These are phyloP conservation scores for Vinca minor DNA, from an alignment of 257 asterid species.

Conservation along the genomic window DNA sequence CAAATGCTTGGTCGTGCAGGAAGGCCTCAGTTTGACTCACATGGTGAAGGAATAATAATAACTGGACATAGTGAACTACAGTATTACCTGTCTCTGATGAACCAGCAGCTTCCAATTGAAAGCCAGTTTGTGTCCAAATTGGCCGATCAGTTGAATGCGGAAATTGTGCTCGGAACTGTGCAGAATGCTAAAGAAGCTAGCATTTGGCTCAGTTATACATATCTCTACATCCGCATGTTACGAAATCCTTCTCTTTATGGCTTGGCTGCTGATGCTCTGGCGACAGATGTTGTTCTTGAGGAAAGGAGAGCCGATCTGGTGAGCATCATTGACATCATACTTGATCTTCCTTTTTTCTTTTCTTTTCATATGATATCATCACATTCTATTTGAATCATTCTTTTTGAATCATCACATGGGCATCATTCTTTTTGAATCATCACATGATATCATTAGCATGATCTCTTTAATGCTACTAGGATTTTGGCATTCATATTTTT, in stretches of 20 bases:
- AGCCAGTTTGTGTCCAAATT: constrained; percentile 37
- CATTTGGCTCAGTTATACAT: constrained; percentile 39
- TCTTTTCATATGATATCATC: too few species aligned
- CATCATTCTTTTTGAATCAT: too few species aligned
- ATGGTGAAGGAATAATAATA: constrained; percentile 36
- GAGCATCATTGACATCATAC: constrained; percentile 9
- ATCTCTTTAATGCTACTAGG: not conserved
- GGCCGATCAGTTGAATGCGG: constrained; percentile 44
- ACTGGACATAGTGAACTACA: constrained; percentile 35
- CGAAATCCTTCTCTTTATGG: constrained; percentile 40
- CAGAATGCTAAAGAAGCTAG: constrained; percentile 40
- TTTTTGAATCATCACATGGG: too few species aligned
- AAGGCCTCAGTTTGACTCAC: constrained; percentile 38
- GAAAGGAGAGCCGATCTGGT: constrained; percentile 36
- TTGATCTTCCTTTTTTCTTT: not conserved
- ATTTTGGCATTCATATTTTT: not conserved
- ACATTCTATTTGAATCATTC: too few species aligned
- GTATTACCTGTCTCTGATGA: constrained; percentile 35
- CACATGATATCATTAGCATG: too few species aligned
- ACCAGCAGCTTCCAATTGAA: constrained; percentile 41
- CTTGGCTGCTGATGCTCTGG: constrained; percentile 25
- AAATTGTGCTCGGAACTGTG: constrained; percentile 40
- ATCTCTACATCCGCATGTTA: constrained; percentile 36
- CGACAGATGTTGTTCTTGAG: constrained; percentile 18
- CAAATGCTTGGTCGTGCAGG: constrained; percentile 51